A percentile compares a stretch with the other conserved stretches of the same genome.
phyloP scores from a whole-genome alignment of 148 eudicot species.

The Pharnaceum exiguum region DNA sequence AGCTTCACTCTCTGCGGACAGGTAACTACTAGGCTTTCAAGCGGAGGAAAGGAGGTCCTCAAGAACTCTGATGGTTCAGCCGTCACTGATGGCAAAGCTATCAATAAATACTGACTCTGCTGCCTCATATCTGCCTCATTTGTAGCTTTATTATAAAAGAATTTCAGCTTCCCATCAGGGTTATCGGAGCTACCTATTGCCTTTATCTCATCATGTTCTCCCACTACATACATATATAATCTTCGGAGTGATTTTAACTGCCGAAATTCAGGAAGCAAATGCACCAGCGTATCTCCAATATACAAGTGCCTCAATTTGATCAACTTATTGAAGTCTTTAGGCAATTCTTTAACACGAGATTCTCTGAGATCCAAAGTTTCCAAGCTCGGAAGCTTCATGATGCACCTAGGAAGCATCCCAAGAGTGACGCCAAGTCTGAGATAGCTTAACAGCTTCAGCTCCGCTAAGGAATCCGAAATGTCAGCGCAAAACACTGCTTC shows the following conservation, averaged over 20 bases:
- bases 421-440: not conserved
- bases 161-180: not conserved
- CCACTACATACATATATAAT: not conserved
- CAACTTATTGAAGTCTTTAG: conserved; percentile 13
- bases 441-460: conserved; percentile 13
- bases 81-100: no score
- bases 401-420: not conserved
- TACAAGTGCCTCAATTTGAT: conserved; percentile 2
- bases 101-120: no score
- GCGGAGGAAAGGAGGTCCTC: no score
- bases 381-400: conserved; percentile 2
- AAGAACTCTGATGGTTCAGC: no score
- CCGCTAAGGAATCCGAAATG: conserved; percentile 1
- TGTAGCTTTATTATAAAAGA: not conserved
- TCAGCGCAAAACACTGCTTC: not conserved
- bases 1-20: no score
- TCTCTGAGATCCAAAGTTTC: not conserved
- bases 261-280: not conserved
- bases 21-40: no score
- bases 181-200: conserved; percentile 1
- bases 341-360: not conserved
- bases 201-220: conserved; percentile 12
- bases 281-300: not conserved
- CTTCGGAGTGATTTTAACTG: not conserved
- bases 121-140: conserved; percentile 9